Evolutionary conservation across 768 basidiomycete species (phyloP).

Genomic region (Rhizopogon vesiculosus): DNA sequence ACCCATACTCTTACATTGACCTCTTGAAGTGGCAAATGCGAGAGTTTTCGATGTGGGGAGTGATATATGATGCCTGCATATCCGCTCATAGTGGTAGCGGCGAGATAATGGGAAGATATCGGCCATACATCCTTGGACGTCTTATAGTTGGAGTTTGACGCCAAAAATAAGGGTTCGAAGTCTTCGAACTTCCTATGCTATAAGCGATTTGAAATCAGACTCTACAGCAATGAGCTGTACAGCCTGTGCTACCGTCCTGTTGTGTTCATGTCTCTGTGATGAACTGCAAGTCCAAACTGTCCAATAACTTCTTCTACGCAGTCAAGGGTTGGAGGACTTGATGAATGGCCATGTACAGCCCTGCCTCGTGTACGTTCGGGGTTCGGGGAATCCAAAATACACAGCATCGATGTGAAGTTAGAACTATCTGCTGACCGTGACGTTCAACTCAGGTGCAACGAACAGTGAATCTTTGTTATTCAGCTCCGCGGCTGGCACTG

Average conservation of each 20-base stretch:
- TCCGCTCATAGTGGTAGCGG: not conserved
- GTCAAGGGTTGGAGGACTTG: not conserved
- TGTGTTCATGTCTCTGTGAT: not conserved
- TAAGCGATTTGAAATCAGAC: not conserved
- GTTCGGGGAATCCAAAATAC: not conserved
- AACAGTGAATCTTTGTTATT: too few relatives aligned
- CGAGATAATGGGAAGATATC: not conserved
- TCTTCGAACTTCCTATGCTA: not conserved
- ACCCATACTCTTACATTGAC: slow-evolving; percentile 36
- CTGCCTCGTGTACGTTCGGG: not conserved
- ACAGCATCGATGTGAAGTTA: too few relatives aligned
- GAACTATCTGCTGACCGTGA: too few relatives aligned
- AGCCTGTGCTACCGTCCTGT: not conserved
- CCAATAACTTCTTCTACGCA: too few relatives aligned
- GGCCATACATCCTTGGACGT: not conserved
- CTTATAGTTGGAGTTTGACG: slow-evolving; percentile 1
- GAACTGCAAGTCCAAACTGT: not conserved
- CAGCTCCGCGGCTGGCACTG: too few relatives aligned
- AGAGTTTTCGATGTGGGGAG: slow-evolving; percentile 15
- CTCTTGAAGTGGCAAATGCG: slow-evolving; percentile 38
- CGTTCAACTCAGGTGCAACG: too few relatives aligned
- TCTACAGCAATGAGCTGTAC: not conserved
- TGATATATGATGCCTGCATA: slow-evolving; percentile 28
- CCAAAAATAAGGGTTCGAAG: not conserved
- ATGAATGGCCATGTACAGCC: not conserved